Evolutionary conservation across 257 asterid genomes (phyloP).

Genomic region (Catharanthus roseus): DNA sequence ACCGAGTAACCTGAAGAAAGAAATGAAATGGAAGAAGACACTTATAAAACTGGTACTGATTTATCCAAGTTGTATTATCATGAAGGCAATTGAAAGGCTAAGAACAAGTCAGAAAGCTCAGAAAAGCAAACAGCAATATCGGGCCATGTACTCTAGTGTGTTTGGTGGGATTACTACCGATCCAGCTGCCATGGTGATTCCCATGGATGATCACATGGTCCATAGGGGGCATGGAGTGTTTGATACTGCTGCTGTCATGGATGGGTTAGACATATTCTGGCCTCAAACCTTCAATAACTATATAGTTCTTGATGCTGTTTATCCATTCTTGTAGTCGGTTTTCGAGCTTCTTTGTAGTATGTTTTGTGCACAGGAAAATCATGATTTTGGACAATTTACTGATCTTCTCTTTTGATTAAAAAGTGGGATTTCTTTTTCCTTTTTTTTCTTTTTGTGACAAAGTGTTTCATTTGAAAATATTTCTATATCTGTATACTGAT

Average conservation of each 20-base stretch:
- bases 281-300: neutral
- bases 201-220: constrained; percentile 94
- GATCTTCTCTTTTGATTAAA: neutral
- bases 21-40: neutral
- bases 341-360: neutral
- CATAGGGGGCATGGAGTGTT: constrained; percentile 98
- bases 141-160: constrained; percentile 88
- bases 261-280: constrained; percentile 53
- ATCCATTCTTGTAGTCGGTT: neutral
- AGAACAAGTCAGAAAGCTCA: constrained; percentile 38
- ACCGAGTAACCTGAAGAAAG: neutral
- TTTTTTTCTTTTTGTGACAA: neutral
- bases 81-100: constrained; percentile 67
- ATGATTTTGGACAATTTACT: neutral
- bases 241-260: constrained; percentile 78
- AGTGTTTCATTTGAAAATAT: neutral
- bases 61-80: constrained; percentile 1
- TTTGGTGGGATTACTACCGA: constrained; percentile 85
- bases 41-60: neutral
- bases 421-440: neutral
- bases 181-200: constrained; percentile 84
- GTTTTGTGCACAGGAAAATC: neutral
- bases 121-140: constrained; percentile 56
- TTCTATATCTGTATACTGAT: neutral
- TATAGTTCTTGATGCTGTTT: neutral